Base-by-base conservation (phyloP, 306 rosid species). In the Fragaria iinumae region DNA sequence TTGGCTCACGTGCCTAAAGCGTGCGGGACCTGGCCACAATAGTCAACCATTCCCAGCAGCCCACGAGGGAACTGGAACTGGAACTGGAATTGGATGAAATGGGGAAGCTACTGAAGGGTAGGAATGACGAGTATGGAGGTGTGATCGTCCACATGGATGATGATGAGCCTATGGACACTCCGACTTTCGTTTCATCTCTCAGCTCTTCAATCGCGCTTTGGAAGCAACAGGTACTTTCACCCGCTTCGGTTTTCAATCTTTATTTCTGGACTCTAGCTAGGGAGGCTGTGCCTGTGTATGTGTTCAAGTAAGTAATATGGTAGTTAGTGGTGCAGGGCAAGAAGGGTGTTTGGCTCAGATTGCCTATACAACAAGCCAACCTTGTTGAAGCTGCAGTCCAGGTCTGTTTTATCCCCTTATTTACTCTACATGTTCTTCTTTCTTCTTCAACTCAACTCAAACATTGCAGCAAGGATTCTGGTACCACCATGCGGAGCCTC, bases 401-500 rank as follows among this genome's bases (percentile, higher is more conserved):
- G 91, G 96, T 92, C 11, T 11, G 3, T 2, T 12, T 45, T 60
- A 14, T 2, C 8, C 65, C 48, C 48, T 44, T 45, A 5, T 25
- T 4, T 11, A 23, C 29, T 59, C 6, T 59, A 23, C n/a, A 63
- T 63, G 2, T 7, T 12, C 14, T 12, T 4, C 5, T 0, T 13
- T 4, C n/a, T 25, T 12, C 10, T 29, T 27, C 10, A 27, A 5
- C 67, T 62, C 20, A 62, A 11, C 41, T 63, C 38, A 60, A 23
- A 11, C 4, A 25, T 38, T 55, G 77, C 85, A 89, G 98, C 90
- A 90, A 84, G 97, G 96, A 23, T 94, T 94, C 77, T 89, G 90
- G 91, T 94, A 82, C 81, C 98, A 94, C 82, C 97, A 94, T 73
- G 98, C 97, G 0, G 97, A 95, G 86, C 90, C 95, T 64, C 77